Evolutionary conservation across 768 basidiomycete genomes (phyloP).

Genomic region (Tricholoma flavovirens): DNA sequence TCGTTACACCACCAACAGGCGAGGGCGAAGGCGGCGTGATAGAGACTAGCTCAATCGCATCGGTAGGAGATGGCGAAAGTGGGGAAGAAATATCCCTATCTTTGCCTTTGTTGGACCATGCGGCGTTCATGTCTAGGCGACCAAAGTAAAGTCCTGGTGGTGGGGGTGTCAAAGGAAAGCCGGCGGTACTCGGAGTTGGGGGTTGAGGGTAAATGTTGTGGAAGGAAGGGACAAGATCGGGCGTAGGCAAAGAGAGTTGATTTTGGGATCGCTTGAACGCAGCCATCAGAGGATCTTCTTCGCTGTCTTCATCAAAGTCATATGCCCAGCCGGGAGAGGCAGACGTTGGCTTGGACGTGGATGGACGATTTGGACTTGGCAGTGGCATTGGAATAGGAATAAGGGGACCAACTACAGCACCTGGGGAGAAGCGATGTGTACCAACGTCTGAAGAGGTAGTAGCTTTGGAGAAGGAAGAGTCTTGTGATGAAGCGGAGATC

Average conservation of each 20-base stretch:
- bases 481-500: background rate
- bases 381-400: constrained; percentile 18
- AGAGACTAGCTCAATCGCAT: background rate
- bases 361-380: constrained; percentile 3
- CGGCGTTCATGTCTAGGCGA: background rate
- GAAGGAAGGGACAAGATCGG: background rate
- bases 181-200: constrained; percentile 1
- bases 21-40: background rate
- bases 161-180: constrained; percentile 1
- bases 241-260: background rate
- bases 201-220: background rate
- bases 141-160: background rate
- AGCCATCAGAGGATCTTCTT: constrained; percentile 5
- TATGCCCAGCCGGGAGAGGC: constrained; percentile 10
- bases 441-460: constrained; percentile 19
- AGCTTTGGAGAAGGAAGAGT: background rate
- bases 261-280: constrained; percentile 11
- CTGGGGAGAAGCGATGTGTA: constrained; percentile 12
- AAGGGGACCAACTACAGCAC: constrained; percentile 9
- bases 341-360: background rate
- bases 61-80: background rate
- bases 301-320: constrained; percentile 10
- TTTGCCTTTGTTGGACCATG: background rate
- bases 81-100: background rate
- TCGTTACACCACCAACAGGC: background rate